A percentile compares a stretch with the other conserved stretches of the same genome.
phyloP scores from a whole-genome alignment of 1,284 basidiomycete genomes.

The Pyrrhoderma lamaoense region DNA sequence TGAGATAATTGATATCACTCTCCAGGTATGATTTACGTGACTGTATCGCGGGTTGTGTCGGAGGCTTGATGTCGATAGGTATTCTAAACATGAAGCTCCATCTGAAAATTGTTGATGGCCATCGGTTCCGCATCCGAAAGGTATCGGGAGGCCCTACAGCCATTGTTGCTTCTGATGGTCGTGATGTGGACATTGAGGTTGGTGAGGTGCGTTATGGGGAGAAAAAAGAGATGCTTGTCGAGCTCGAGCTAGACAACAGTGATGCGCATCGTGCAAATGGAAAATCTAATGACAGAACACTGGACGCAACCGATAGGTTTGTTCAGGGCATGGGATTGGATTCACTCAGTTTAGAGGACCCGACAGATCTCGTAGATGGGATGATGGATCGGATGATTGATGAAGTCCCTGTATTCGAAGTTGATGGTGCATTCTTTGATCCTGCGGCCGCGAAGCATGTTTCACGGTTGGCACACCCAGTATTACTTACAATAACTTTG shows the following conservation, averaged over 20 bases:
- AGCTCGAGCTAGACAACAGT: constrained; percentile 81
- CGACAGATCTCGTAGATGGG: constrained; percentile 65
- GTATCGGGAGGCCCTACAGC: constrained; percentile 79
- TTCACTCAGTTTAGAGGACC: constrained; percentile 61
- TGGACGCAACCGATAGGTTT: constrained; percentile 75
- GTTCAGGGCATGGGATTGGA: constrained; percentile 77
- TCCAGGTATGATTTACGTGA: constrained; percentile 72
- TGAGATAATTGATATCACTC: not conserved
- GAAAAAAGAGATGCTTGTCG: constrained; percentile 88
- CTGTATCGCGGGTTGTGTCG: constrained; percentile 85
- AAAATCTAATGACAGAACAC: constrained; percentile 27
- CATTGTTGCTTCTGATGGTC: constrained; percentile 80
- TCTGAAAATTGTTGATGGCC: constrained; percentile 77
- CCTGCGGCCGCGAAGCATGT: constrained; percentile 75
- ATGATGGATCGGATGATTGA: constrained; percentile 91
- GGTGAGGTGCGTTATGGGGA: constrained; percentile 89
- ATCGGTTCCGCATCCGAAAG: constrained; percentile 84
- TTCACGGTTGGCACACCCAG: constrained; percentile 79
- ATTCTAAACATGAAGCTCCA: constrained; percentile 87
- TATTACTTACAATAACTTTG: constrained; percentile 83
- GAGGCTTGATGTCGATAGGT: constrained; percentile 91
- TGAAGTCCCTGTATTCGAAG: constrained; percentile 86
- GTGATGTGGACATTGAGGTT: constrained; percentile 93
- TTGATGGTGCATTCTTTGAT: constrained; percentile 90
- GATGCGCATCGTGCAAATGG: constrained; percentile 38